Evolutionary conservation across 768 basidiomycete genomes (phyloP), one percentile per base, ranked within the genome.

Genomic region (Calocybe gangraenosa): DNA sequence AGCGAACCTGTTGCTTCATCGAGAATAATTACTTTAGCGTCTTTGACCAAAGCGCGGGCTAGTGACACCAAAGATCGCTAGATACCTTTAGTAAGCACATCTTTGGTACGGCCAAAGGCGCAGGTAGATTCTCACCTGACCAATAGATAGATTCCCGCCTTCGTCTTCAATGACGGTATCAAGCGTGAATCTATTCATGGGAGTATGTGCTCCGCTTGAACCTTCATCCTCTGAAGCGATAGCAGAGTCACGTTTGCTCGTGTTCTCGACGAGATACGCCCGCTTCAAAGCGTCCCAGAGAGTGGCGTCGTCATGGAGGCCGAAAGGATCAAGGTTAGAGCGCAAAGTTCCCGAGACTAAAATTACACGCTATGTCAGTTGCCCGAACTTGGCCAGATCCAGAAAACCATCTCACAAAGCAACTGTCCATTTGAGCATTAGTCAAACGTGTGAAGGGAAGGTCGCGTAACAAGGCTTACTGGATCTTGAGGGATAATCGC

Each of bases 241-340:
- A 23, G 60, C 40, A 15, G 63, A 60, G 33, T 60, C 53, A 22
- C 44, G 60, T 51, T 66, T 70, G 19, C 52, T 52, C 25, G 61
- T 60, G 37, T 66, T 65, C 19, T 89, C 88, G 31, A 92, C 80
- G 13, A 96, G 76, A 64, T 92, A 84, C 0, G 92, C 79, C 19
- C 92, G 84, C 58, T 79, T 84, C 38, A 96, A 68, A 3, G 94
- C 91, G 55, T 95, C 92, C 84, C 89, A 93, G 15, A 96, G 73
- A 18, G 75, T 73, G 17, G 79, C 80, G 60, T 95, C 92, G 50
- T 88, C 86, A 50, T 88, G 79, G 36, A 78, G 63, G 39, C 78
- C 81, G 66, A 95, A 94, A 0, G 94, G 94, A 61, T 96, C 94
- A 3, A 96, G 78, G 59, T 97, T 96, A 35, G 79, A 79, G 40